These are phyloP conservation scores for Cucurbita argyrosperma DNA, from an alignment of 306 rosid genomes.

Conservation along the genomic window DNA sequence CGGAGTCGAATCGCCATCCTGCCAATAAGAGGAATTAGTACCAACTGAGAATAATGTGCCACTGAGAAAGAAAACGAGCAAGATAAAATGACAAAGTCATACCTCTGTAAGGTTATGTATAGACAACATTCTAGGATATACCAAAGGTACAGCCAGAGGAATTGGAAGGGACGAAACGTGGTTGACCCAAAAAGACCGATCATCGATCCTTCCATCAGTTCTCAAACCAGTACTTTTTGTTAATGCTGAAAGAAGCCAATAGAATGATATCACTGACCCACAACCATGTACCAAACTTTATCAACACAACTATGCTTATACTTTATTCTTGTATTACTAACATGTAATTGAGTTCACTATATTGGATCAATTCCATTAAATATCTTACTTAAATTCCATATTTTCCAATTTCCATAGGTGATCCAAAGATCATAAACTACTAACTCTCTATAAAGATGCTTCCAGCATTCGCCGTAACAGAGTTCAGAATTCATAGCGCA, in stretches of 20 bases:
- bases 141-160: constrained; percentile 80
- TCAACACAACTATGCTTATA: not conserved
- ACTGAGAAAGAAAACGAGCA: not conserved
- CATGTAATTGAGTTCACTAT: not conserved
- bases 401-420: not conserved
- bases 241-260: constrained; percentile 50
- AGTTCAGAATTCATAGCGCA: not conserved
- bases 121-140: constrained; percentile 89
- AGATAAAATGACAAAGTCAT: not conserved
- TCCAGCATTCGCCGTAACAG: not conserved
- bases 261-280: constrained; percentile 10
- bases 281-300: constrained; percentile 1
- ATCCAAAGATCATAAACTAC: not conserved
- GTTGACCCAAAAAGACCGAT: constrained; percentile 79
- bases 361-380: not conserved
- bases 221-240: constrained; percentile 72
- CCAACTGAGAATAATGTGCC: constrained; percentile 10
- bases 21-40: constrained; percentile 15
- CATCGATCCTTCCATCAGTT: constrained; percentile 80
- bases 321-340: not conserved
- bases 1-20: constrained; percentile 54
- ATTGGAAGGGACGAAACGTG: constrained; percentile 69
- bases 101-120: constrained; percentile 77
- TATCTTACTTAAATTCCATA: not conserved
- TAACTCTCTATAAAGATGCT: not conserved